Evolutionary conservation across 495 filamentous ascomycete species (phyloP).

Genomic region (Penicillium subrubescens): DNA sequence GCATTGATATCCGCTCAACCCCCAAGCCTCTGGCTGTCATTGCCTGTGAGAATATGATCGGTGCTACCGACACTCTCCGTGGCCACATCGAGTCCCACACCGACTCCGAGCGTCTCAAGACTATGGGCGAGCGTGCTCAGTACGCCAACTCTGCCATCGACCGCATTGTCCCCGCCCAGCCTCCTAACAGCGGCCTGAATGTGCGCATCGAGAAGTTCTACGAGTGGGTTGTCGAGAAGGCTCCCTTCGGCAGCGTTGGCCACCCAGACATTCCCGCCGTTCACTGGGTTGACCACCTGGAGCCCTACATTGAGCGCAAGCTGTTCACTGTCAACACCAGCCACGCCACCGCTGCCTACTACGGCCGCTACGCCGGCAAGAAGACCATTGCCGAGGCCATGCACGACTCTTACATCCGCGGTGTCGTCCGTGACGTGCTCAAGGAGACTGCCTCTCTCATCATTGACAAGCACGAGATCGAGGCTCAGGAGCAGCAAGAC

Average conservation of each 20-base stretch:
- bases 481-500: constrained; percentile 72
- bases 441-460: constrained; percentile 84
- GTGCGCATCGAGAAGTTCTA: constrained; percentile 97
- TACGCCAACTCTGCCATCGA: constrained; percentile 98
- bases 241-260: constrained; percentile 67
- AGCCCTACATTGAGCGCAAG: constrained; percentile 98
- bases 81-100: constrained; percentile 80
- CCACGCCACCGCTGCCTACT: constrained; percentile 96
- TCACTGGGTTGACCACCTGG: constrained; percentile 87
- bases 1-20: constrained; percentile 73
- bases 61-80: constrained; percentile 82
- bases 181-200: constrained; percentile 74
- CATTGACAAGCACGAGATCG: constrained; percentile 80
- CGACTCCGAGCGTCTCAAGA: constrained; percentile 55
- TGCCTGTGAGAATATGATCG: constrained; percentile 96
- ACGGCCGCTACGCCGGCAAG: constrained; percentile 81
- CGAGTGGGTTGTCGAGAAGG: constrained; percentile 93
- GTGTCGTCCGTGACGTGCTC: constrained; percentile 73
- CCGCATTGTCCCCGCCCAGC: constrained; percentile 91
- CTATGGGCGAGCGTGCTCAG: constrained; percentile 65
- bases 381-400: constrained; percentile 84
- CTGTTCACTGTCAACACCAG: constrained; percentile 98
- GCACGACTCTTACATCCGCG: constrained; percentile 65
- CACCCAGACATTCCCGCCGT: constrained; percentile 81
- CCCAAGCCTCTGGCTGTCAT: constrained; percentile 81